Evolutionary conservation across 495 filamentous ascomycete species (phyloP), one percentile per base, ranked within the genome.

Genomic region (Hypoxylon lienhwacheense): DNA sequence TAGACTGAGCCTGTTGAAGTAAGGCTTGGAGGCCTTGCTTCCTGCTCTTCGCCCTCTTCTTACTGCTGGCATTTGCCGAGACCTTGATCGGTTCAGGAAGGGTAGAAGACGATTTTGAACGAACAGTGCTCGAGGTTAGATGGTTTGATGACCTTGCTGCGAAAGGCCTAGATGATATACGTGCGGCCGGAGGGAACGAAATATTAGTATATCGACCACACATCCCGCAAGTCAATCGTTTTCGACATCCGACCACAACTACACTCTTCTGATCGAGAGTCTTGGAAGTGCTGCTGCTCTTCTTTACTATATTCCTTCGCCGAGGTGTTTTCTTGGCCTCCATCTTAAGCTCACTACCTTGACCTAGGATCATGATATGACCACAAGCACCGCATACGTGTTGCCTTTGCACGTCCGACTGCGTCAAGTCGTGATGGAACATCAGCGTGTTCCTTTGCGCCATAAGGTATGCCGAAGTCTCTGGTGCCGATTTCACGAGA

Each of bases 21-120:
- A 82, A 56, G 28, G 78, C 76, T 54, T 77, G 72, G n/a, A 82
- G 68, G 1, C 79, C 77, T 41, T 75, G 72, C 59, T 82, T 82
- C 34, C 75, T 70, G 40, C 67, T 73, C 61, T 79, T 81, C 8
- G 77, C 72, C 41, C 77, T 66, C 68, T 80, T 80, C 51, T 76
- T 79, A 64, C 74, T 80, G 66, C 63, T 79, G 4, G 75, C 70
- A 58, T 72, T 77, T 28, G 74, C 66, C 1, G 69, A 64, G 20
- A 35, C 34, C 21, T 44, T 66, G n/a, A 49, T 35, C 3, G 58
- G 31, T 6, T 52, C 53, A 5, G 48, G 2, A 7, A 29, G 15
- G 45, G 31, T 14, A 31, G 11, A 25, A 35, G 40, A 12, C 1
- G 28, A 22, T 24, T 48, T 53, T 1, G 42, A 16, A 29, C 32